Conservation (phyloP, 768 basidiomycete genomes). For the Phlebiopsis flavidoalba region DNA sequence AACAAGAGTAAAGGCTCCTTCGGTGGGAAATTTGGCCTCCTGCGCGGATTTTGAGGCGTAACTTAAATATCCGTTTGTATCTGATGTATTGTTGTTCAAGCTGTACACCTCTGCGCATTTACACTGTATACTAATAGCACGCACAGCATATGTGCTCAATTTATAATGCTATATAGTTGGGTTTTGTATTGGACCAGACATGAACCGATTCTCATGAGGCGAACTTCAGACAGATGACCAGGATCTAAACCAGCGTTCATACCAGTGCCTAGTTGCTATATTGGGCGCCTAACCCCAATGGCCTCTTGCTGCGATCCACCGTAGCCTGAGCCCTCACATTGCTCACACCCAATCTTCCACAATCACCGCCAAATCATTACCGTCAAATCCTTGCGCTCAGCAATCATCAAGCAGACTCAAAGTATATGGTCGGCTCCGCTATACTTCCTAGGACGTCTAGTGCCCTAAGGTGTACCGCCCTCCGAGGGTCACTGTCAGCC, state of each 20-base stretch:
- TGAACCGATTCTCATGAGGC: too few relatives aligned
- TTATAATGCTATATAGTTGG: not conserved
- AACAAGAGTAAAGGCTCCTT: constrained; percentile 21
- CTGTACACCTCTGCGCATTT: not conserved
- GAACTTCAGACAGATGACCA: not conserved
- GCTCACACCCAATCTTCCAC: not conserved
- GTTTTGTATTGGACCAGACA: not conserved
- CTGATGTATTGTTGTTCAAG: not conserved
- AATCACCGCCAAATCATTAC: not conserved
- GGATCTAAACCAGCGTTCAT: not conserved
- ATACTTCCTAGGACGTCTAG: not conserved
- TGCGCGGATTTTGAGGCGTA: constrained; percentile 36
- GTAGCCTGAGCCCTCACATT: not conserved
- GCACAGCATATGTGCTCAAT: not conserved
- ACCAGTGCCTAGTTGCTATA: not conserved
- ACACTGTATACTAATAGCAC: not conserved
- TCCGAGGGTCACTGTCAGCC: not conserved
- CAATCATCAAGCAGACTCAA: too few relatives aligned
- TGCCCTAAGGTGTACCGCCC: not conserved
- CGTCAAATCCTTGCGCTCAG: not conserved
- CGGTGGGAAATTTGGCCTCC: constrained; percentile 35
- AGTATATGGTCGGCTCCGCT: not conserved
- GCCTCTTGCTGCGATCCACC: not conserved
- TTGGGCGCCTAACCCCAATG: not conserved
- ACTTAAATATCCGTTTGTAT: not conserved